These are phyloP conservation scores for Fusarium odoratissimum DNA, from an alignment of 2,329 filamentous ascomycete species.

Conservation along the genomic window DNA sequence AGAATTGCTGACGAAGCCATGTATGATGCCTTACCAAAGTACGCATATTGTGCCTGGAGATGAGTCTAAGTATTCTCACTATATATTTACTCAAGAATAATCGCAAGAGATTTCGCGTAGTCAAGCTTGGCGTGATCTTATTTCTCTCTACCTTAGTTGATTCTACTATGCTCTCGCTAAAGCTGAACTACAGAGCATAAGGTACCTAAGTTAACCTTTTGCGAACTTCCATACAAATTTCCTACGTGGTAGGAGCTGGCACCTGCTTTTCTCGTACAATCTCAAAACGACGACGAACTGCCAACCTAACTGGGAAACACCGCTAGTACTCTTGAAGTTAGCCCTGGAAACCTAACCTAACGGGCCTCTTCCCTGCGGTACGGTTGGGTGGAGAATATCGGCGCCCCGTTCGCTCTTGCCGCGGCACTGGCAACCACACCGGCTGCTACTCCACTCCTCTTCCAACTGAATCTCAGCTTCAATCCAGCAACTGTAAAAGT, in stretches of 20 bases:
- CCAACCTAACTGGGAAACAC: conserved; percentile 10
- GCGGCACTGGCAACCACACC: conserved; percentile 28
- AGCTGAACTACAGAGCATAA: not conserved
- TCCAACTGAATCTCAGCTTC: conserved; percentile 12
- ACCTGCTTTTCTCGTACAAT: conserved; percentile 15
- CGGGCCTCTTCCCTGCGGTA: conserved; percentile 24
- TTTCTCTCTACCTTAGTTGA: not conserved
- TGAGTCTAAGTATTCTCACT: not conserved
- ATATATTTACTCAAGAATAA: not conserved
- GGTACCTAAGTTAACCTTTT: not conserved
- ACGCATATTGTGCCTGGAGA: not conserved
- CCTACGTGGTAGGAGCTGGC: not conserved
- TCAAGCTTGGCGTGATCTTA: not conserved
- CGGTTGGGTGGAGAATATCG: conserved; percentile 18
- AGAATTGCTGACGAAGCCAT: not conserved
- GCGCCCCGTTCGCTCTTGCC: conserved; percentile 35
- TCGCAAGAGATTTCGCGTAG: not conserved
- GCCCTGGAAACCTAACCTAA: not conserved
- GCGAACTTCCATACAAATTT: not conserved
- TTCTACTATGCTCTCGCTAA: not conserved
- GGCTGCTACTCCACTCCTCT: conserved; percentile 1
- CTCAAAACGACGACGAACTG: conserved; percentile 22
- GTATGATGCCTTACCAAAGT: not conserved
- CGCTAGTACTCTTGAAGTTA: conserved; percentile 13
- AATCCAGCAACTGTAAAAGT: not conserved